Percentiles rank a stretch among this genome's conserved stretches.
Evolutionary conservation across 352 stramenopile species (phyloP).

Genomic region (Globisporangium canariense): DNA sequence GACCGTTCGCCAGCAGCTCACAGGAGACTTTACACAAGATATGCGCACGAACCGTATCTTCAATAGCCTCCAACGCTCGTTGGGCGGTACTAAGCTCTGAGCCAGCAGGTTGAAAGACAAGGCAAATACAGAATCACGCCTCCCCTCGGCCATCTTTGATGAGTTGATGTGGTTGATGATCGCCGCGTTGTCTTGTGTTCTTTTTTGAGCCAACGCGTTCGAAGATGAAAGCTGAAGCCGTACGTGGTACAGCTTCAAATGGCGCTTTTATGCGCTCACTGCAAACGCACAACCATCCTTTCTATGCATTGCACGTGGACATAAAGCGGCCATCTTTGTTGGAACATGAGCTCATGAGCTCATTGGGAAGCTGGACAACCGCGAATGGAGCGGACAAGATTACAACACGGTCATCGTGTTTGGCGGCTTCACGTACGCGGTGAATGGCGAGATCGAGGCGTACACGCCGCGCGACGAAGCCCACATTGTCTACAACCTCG

Average conservation of each 20-base stretch:
- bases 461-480: constrained; percentile 28
- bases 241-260: not conserved
- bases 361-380: not conserved
- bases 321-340: not conserved
- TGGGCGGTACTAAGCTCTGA: not conserved
- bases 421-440: constrained; percentile 43
- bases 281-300: too few species aligned
- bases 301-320: not conserved
- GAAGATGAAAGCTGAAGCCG: constrained; percentile 6
- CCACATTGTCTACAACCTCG: constrained; percentile 51
- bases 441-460: constrained; percentile 38
- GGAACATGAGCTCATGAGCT: not conserved
- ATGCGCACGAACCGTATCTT: too few species aligned
- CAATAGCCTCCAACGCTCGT: too few species aligned
- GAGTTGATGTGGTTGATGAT: not conserved
- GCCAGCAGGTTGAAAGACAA: too few species aligned
- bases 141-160: not conserved
- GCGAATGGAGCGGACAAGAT: not conserved
- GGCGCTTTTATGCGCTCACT: not conserved
- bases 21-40: too few species aligned
- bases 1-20: not conserved
- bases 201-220: constrained; percentile 2
- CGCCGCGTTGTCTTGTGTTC: not conserved
- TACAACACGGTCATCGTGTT: constrained; percentile 41
- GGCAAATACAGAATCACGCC: not conserved